Evolutionary conservation across 352 stramenopile genomes (phyloP), one percentile per base, ranked within the genome.

Genomic region (Saprolegnia diclina): DNA sequence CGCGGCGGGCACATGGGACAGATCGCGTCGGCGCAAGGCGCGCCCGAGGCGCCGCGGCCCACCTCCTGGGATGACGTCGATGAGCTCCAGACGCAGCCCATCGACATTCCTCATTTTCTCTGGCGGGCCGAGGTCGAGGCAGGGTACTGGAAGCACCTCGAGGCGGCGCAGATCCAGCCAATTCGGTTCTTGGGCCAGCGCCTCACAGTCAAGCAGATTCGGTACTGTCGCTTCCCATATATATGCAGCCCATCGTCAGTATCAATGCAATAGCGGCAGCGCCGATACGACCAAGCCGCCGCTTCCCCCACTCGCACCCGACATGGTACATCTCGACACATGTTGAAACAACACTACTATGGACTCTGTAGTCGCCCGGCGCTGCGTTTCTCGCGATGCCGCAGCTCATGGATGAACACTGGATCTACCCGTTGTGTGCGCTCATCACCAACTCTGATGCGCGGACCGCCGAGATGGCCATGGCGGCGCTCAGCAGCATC

Each of bases 341-440:
- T 5, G n/a, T 54, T 52, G 7, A 38, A 57, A 38, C 16, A 38
- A 7, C 16, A 7, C 38, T 45, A 14, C 7, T 14, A 57, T 16
- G 7, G n/a, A 16, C 13, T 59, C 9, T 9, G 7, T 59, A 59
- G 42, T 45, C 63, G 16, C 63, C 63, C 26, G 48, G 35, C 22
- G 76, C 89, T 65, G 84, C 84, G 42, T 65, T 89, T 14, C n/a
- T 61, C 13, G 57, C 77, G 6, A 64, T 92, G 13, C 82, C 84
- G 26, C 63, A 68, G 18, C 73, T 92, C 61, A 76, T 92, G 74
- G 76, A 87, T 54, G 77, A 90, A 32, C 71, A 66, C 24, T 92
- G 81, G 82, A 71, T 91, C 22, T 81, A 81, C 2, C 78, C 81
- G 24, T 74, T 92, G 6, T 79, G 89, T 3, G 79, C 82, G 1